Evolutionary conservation across 1,139 yeast genomes (phyloP).

Genomic region (Saccharomycopsis hybrid): DNA sequence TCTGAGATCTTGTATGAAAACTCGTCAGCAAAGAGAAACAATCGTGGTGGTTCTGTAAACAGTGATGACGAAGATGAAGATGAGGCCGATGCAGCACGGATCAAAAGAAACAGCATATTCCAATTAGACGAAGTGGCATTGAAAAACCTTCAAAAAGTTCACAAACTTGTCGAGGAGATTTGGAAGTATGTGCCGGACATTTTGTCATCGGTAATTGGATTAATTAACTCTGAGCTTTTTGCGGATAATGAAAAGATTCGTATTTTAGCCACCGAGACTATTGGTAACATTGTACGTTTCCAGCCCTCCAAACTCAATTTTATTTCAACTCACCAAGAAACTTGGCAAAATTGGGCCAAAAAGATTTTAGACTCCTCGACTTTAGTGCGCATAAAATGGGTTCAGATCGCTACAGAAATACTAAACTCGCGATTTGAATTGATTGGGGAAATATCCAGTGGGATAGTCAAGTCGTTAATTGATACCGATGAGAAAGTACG

Average conservation of each 20-base stretch:
- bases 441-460: constrained; percentile 45
- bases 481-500: constrained; percentile 78
- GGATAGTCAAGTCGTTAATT: constrained; percentile 59
- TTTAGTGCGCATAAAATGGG: constrained; percentile 65
- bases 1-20: constrained; percentile 63
- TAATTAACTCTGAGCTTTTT: constrained; percentile 72
- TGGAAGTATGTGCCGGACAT: constrained; percentile 80
- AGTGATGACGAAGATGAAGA: constrained; percentile 26
- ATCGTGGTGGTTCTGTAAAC: constrained; percentile 21
- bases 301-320: constrained; percentile 50
- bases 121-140: constrained; percentile 28
- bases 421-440: constrained; percentile 45
- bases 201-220: constrained; percentile 67
- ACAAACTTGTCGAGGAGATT: constrained; percentile 55
- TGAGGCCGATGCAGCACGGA: constrained; percentile 28
- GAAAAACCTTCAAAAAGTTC: constrained; percentile 51
- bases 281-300: constrained; percentile 59
- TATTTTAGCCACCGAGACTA: constrained; percentile 61
- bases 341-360: constrained; percentile 69
- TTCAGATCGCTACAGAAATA: constrained; percentile 44
- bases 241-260: constrained; percentile 65
- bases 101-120: constrained; percentile 23
- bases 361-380: constrained; percentile 67
- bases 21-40: constrained; percentile 1
- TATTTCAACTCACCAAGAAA: constrained; percentile 48